Percentiles rank a stretch among this genome's conserved stretches.
Conservation (phyloP, 805 yeast species). For the Tanozyma kutaoensis region DNA sequence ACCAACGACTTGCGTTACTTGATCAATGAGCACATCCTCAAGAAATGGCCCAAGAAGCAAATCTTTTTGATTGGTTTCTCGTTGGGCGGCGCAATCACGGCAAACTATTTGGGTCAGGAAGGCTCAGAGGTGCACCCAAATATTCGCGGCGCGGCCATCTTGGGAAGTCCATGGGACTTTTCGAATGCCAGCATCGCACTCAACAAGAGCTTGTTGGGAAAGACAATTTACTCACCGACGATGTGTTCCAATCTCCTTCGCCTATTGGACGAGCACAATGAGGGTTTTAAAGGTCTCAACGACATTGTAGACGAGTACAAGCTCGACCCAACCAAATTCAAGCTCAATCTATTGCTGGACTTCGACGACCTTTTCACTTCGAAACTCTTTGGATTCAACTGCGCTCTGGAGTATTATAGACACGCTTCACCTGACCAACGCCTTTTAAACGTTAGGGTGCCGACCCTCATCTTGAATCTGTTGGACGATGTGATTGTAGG, state of each 20-base stretch:
- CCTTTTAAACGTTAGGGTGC: slow-evolving; percentile 43
- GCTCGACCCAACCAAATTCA: slow-evolving; percentile 15
- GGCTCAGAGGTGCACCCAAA: slow-evolving; percentile 30
- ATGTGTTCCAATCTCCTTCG: slow-evolving; percentile 26
- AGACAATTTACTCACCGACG: slow-evolving; percentile 24
- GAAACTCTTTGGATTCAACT: slow-evolving; percentile 46
- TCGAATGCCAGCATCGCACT: slow-evolving; percentile 34
- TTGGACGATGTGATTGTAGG: slow-evolving; percentile 53
- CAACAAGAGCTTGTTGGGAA: slow-evolving; percentile 25
- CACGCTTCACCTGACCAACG: slow-evolving; percentile 51
- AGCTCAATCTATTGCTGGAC: slow-evolving; percentile 29
- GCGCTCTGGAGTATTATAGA: slow-evolving; percentile 49
- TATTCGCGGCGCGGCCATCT: slow-evolving; percentile 42
- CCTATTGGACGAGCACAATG: slow-evolving; percentile 17
- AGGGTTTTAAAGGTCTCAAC: slow-evolving; percentile 8
- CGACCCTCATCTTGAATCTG: slow-evolving; percentile 46
- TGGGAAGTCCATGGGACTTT: slow-evolving; percentile 69
- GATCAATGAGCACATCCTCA: slow-evolving; percentile 33
- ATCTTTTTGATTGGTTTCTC: slow-evolving; percentile 61
- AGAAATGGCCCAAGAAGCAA: slow-evolving; percentile 45
- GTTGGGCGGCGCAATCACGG: slow-evolving; percentile 54
- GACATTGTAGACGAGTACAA: slow-evolving; percentile 13
- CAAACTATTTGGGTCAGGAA: slow-evolving; percentile 64
- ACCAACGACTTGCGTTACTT: slow-evolving; percentile 58
- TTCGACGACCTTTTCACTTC: slow-evolving; percentile 55